Base-by-base conservation (phyloP, 1,139 yeast species). In the Protomyces pachydermus region DNA sequence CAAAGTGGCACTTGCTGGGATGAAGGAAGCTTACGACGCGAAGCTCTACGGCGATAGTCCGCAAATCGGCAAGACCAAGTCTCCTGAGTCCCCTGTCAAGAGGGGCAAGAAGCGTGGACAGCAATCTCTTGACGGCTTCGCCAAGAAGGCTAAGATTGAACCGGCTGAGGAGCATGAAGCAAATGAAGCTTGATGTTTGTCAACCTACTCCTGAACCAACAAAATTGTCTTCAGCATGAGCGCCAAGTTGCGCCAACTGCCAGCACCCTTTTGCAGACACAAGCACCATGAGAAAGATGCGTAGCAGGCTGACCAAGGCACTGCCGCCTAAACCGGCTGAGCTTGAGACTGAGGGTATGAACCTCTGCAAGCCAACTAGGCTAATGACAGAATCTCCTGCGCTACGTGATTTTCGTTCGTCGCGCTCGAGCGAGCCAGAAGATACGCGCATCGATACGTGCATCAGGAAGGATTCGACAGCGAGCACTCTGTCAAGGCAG, bases 1-100 rank as follows among this genome's bases (percentile, higher is more conserved):
- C 25, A 54, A 60, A 23, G 25, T 37, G 10, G 58, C 60, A 37
- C 28, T 60, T 28, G 60, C 37, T 14, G 60, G 60, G 38, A 60
- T 60, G 64, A 60, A 54, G 51, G 54, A 48, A 14, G 48, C 54
- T 23, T 60, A 60, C 28, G 60, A 18, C 9, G 64, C 64, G 10
- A 46, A 54, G 14, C 55, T 60, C 16, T 48, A 54, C 37, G 64
- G 64, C 16, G 38, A 60, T 53, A 54, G 46, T 18, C 3, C 20
- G 16, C n/a, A 46, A 8, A 51, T 60, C 50, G 32, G 35, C 38
- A 54, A 23, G 23, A 58, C 42, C 16, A 34, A 25, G 18, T 9
- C 12, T 10, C 16, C 34, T 50, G 34, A 9, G n/a, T 28, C 32
- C 4, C 37, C 55, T 8, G 14, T 14, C 10, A 16, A 14, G 23